Percentiles rank a stretch among this genome's conserved stretches.
These are phyloP conservation scores for Macrolepiota fuliginosa DNA, from an alignment of 768 basidiomycete species.

Conservation along the genomic window DNA sequence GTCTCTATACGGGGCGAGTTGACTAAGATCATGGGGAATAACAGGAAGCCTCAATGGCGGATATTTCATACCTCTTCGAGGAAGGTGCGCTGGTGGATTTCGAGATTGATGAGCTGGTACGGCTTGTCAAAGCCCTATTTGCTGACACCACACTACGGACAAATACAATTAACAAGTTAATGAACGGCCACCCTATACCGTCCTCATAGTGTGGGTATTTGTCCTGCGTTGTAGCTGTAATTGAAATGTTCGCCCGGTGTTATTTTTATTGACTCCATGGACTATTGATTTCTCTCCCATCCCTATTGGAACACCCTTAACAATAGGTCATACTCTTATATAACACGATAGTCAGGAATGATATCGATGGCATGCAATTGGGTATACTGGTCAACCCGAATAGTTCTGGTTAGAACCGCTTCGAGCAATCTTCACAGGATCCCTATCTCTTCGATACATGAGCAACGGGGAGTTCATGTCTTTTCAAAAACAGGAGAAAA, in stretches of 20 bases:
- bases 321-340: too few relatives aligned
- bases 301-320: too few relatives aligned
- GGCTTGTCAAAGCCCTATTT: slow-evolving; percentile 83
- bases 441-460: too few relatives aligned
- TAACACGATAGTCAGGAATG: too few relatives aligned
- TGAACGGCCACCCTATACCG: slow-evolving; percentile 52
- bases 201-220: slow-evolving; percentile 3
- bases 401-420: too few relatives aligned
- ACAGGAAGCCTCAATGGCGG: slow-evolving; percentile 89
- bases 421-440: too few relatives aligned
- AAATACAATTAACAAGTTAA: slow-evolving; percentile 74
- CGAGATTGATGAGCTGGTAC: slow-evolving; percentile 75
- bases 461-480: too few relatives aligned
- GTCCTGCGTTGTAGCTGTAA: neutral
- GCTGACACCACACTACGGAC: slow-evolving; percentile 83
- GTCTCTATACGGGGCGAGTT: neutral
- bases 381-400: too few relatives aligned
- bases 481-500: too few relatives aligned
- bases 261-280: slow-evolving; percentile 3
- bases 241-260: neutral
- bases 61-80: slow-evolving; percentile 90
- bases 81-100: slow-evolving; percentile 91
- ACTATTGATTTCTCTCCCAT: neutral
- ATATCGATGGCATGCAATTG: too few relatives aligned
- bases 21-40: slow-evolving; percentile 8